A percentile compares a stretch with the other conserved stretches of the same genome.
phyloP scores from a whole-genome alignment of 768 basidiomycete genomes.

The Leucosporidium yakuticum region DNA sequence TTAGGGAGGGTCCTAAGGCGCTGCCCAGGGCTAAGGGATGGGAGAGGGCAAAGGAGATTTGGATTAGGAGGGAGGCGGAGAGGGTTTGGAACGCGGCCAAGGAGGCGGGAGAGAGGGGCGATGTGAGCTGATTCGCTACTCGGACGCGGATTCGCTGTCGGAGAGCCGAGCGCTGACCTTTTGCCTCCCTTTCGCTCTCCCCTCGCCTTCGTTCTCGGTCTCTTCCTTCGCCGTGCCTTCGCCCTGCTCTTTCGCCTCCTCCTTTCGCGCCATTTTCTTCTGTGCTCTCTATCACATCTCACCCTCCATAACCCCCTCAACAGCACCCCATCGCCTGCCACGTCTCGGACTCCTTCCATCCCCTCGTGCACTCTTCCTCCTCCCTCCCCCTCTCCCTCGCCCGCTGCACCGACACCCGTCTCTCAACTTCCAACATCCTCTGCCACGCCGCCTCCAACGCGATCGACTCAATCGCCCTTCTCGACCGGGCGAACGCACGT shows the following conservation, averaged over 20 bases:
- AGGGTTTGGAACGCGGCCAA: conserved; percentile 52
- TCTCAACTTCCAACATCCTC: conserved; percentile 64
- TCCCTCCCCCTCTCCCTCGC: conserved; percentile 49
- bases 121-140: conserved; percentile 71
- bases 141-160: too few species aligned
- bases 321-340: conserved; percentile 34
- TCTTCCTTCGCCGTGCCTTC: too few species aligned
- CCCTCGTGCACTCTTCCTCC: conserved; percentile 20
- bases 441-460: conserved; percentile 77
- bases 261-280: background rate
- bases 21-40: conserved; percentile 60
- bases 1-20: conserved; percentile 44
- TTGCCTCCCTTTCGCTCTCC: too few species aligned
- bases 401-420: conserved; percentile 64
- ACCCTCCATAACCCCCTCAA: too few species aligned
- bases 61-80: conserved; percentile 69
- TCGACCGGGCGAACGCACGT: conserved; percentile 28
- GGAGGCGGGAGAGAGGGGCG: conserved; percentile 51
- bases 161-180: conserved; percentile 23
- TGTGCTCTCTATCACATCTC: background rate
- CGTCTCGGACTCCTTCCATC: conserved; percentile 26
- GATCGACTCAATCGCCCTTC: conserved; percentile 44
- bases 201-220: too few species aligned
- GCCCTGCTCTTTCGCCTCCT: conserved; percentile 17
- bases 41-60: conserved; percentile 50